phyloP scores from a whole-genome alignment of 345 rosid species.

The Fremontodendron californicum region DNA sequence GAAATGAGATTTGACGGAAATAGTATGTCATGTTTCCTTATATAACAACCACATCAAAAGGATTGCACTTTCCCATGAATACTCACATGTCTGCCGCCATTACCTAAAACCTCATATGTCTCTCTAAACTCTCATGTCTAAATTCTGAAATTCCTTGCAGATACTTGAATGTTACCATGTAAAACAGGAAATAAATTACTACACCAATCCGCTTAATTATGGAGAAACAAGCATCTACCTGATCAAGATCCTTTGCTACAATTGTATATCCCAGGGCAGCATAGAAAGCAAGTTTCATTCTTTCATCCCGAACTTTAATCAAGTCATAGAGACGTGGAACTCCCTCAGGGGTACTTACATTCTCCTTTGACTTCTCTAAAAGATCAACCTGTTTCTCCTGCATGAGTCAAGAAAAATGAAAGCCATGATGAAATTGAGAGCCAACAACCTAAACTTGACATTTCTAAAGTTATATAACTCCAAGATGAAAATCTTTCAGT shows the following conservation, averaged over 20 bases:
- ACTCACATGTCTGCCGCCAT: not conserved
- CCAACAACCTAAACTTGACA: not conserved
- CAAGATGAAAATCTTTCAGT: not conserved
- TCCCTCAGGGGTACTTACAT: slow-evolving; percentile 74
- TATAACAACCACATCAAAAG: not conserved
- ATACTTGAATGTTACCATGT: not conserved
- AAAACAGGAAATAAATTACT: slow-evolving; percentile 11
- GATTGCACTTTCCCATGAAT: not conserved
- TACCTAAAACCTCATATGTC: not conserved
- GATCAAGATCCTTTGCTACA: slow-evolving; percentile 87
- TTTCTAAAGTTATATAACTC: not conserved
- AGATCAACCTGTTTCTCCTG: slow-evolving; percentile 85
- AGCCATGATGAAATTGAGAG: not conserved
- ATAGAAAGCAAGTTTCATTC: slow-evolving; percentile 90
- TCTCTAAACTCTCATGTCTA: not conserved
- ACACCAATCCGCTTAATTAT: slow-evolving; percentile 13
- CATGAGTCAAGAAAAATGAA: slow-evolving; percentile 20
- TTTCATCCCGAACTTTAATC: slow-evolving; percentile 77
- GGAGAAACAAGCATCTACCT: slow-evolving; percentile 40
- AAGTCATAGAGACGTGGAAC: slow-evolving; percentile 93
- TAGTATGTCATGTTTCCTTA: not conserved
- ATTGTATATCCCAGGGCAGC: slow-evolving; percentile 80
- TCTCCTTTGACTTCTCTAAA: slow-evolving; percentile 56
- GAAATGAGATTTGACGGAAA: not conserved
- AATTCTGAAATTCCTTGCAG: not conserved